Evolutionary conservation across 2,329 filamentous ascomycete genomes (phyloP), one percentile per base, ranked within the genome.

Genomic region (Penicillium brasilianum): DNA sequence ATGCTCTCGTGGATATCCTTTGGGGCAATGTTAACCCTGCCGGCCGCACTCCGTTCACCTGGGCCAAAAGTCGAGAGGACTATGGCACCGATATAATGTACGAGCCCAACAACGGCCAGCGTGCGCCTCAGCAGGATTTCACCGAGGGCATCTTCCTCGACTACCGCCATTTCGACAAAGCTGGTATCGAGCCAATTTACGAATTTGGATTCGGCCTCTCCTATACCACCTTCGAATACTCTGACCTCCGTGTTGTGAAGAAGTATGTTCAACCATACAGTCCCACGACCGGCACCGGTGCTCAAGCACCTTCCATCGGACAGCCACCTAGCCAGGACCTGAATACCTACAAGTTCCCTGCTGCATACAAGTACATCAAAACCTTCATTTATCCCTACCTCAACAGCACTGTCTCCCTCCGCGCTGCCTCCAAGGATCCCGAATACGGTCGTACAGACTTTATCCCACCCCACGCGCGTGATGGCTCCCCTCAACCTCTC

Each of bases 131-230:
- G 65, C 76, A 81, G 57, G 75, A 83, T 64, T 87, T 85, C 68
- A 76, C 77, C 10, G 84, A 86, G 71, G 84, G 84, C 28, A 76
- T 84, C 49, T 85, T 84, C 74, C 85, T 86, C 41, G 76, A 78
- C 54, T 77, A 77, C 59, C 74, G 76, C 16, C 60, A 66, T 37
- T 84, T 85, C 60, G 83, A 85, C 71, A 75, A 77, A 64, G 72
- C 77, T 59, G 77, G 79, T 65, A 80, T 83, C 56, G 79, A 77
- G 3, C 84, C 84, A 0, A 76, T 82, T 55, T 87, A 84, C 71
- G 84, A 86, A 60, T 87, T 87, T 63, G 84, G 84, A 22, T 84
- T 79, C 66, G 84, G 84, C 51, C 74, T 86, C n/a, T 83, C 79
- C 32, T 87, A 87, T 73, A 86, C 84, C 3, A 84, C 77, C 3